Base-by-base conservation (phyloP, 2,329 filamentous ascomycete species). In the Sclerotiophoma versabilis region DNA sequence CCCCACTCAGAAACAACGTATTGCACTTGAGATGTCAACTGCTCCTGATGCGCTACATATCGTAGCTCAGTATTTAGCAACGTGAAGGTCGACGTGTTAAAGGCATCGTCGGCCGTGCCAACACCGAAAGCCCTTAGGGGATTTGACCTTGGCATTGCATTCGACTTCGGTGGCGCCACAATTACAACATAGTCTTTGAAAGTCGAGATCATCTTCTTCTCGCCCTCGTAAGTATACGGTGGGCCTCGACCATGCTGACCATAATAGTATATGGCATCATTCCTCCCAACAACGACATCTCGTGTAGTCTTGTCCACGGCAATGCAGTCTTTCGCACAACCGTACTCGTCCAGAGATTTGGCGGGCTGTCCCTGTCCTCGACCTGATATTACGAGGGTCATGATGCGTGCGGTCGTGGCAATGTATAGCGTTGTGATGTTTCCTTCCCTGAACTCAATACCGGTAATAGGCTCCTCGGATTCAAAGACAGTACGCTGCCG, bases 241-340 rank as follows among this genome's bases (percentile, higher is more conserved):
- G 92, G 89, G 0, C 92, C 92, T 54, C 93, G 86, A 0, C 93
- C 93, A 54, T 95, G 90, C 0, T 89, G 78, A 0, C 89, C 90
- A 75, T 98, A 99, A 54, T 91, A 93, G 76, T 98, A 98, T 48
- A 99, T 89, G 7, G 93, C 95, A 82, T 99, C 96, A 64, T 97
- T 92, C 57, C 95, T 83, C 1, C 89, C 95, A n/a, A 99, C 89
- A 3, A 99, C 85, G 17, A 99, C 87, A 61, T 97, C 91, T 5
- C 90, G 91, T 0, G 87, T 90, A 58, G 84, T 83, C 57, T 84
- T 86, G 73, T 97, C 92, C 11, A 93, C 82, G 0, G 92, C 90
- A 91, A 99, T 96, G 75, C 96, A 99, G 1, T 92, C 93, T n/a
- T 96, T 86, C 10, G 86, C 93, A 69, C 93, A 98, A 2, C 95